These are phyloP conservation scores for Parietichytrium sp. DNA, from an alignment of 108 stramenopile species.

Conservation along the genomic window DNA sequence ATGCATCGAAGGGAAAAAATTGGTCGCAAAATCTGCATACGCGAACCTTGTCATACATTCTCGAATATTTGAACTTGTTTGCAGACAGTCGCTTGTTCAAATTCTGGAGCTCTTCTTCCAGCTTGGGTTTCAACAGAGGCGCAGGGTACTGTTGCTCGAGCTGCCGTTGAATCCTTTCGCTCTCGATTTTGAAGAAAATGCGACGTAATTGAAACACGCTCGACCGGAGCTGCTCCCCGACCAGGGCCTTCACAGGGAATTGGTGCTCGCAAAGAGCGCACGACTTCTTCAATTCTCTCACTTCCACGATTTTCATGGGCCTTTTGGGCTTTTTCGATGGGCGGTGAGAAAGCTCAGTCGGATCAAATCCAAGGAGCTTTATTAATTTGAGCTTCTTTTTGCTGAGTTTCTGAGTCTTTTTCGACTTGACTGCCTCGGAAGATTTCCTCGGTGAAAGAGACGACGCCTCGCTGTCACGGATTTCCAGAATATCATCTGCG, in stretches of 20 bases:
- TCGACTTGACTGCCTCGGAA: neutral
- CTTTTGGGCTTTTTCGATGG: neutral
- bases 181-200: neutral
- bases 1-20: constrained; percentile 15
- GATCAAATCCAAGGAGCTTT: neutral
- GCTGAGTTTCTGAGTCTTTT: neutral
- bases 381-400: neutral
- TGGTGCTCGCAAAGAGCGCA: constrained; percentile 25
- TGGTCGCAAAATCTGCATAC: constrained; percentile 17
- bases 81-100: neutral
- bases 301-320: neutral
- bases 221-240: neutral
- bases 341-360: neutral
- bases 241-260: neutral
- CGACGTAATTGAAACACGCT: constrained; percentile 11
- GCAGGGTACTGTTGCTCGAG: neutral
- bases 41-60: constrained; percentile 34
- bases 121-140: too few relatives aligned
- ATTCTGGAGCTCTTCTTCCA: neutral
- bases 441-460: neutral
- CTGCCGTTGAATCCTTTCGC: neutral
- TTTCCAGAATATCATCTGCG: neutral
- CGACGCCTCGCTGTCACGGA: neutral
- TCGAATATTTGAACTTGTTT: neutral
- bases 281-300: neutral